These are phyloP conservation scores for Sarocladiaceae sp. DNA, from an alignment of 2,329 filamentous ascomycete species.

Conservation along the genomic window DNA sequence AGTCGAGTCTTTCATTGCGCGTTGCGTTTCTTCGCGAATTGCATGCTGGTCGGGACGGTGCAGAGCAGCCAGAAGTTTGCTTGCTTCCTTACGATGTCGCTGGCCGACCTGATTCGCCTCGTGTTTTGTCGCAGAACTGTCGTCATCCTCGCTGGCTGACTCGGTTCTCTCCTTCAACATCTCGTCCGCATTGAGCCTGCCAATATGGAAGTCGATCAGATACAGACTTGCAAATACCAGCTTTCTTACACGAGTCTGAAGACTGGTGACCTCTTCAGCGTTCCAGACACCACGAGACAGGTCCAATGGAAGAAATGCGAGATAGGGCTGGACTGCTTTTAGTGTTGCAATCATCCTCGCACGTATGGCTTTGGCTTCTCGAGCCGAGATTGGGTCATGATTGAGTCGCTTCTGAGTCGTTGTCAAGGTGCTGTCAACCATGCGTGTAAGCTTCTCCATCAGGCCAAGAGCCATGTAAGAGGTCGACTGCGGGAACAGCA, in stretches of 20 bases:
- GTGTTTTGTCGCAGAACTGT: conserved; percentile 7
- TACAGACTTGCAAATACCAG: conserved; percentile 29
- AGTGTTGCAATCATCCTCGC: conserved; percentile 27
- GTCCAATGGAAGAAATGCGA: conserved; percentile 42
- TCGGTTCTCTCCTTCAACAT: conserved; percentile 17
- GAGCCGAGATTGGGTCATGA: neutral
- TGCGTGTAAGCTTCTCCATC: conserved; percentile 25
- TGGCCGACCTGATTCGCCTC: conserved; percentile 15
- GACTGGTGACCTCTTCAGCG: conserved; percentile 33
- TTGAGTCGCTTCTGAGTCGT: conserved; percentile 18
- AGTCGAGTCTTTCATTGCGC: conserved; percentile 26
- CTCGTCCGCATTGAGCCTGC: conserved; percentile 17
- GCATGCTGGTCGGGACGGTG: conserved; percentile 30
- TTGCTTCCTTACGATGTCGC: conserved; percentile 26
- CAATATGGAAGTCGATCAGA: conserved; percentile 39
- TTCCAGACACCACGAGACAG: conserved; percentile 41
- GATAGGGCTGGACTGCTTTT: conserved; percentile 31
- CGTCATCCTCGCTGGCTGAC: conserved; percentile 6
- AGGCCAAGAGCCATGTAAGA: conserved; percentile 36
- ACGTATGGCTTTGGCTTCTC: conserved; percentile 21
- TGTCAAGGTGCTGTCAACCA: conserved; percentile 27
- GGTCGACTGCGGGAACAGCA: conserved; percentile 47
- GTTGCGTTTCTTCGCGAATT: conserved; percentile 26
- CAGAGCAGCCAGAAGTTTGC: conserved; percentile 30
- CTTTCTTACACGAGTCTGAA: conserved; percentile 32